Conservation (phyloP, 768 basidiomycete genomes). For the Psilocybe sp. region DNA sequence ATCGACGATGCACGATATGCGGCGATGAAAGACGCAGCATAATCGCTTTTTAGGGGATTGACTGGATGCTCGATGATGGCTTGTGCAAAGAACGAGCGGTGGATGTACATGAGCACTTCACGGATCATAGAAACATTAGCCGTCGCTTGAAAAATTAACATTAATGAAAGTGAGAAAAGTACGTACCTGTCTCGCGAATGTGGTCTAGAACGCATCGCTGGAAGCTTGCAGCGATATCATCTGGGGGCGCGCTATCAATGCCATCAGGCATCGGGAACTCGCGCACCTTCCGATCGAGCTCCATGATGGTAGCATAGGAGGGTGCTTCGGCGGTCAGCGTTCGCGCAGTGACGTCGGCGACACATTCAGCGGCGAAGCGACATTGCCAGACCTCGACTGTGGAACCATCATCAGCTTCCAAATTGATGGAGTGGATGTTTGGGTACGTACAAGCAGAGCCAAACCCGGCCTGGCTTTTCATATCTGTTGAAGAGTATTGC, state of each 20-base stretch:
- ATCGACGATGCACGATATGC: constrained; percentile 57
- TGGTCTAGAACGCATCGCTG: constrained; percentile 48
- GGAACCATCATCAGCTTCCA: not conserved
- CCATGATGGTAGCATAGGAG: constrained; percentile 61
- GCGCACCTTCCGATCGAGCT: constrained; percentile 64
- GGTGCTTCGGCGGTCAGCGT: constrained; percentile 66
- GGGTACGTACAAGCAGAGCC: constrained; percentile 29
- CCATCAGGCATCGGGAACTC: constrained; percentile 58
- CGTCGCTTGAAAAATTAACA: too few species aligned
- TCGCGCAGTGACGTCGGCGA: constrained; percentile 58
- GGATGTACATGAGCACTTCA: constrained; percentile 58
- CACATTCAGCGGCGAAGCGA: constrained; percentile 63
- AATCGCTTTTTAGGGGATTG: constrained; percentile 64
- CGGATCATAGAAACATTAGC: not conserved
- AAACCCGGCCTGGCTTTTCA: constrained; percentile 29
- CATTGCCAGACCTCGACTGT: constrained; percentile 61
- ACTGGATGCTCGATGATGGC: constrained; percentile 65
- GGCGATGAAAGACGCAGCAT: constrained; percentile 63
- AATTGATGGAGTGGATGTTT: not conserved
- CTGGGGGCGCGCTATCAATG: constrained; percentile 27
- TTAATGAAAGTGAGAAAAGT: not conserved
- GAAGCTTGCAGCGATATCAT: constrained; percentile 37
- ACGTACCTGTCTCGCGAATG: constrained; percentile 42
- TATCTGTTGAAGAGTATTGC: constrained; percentile 29
- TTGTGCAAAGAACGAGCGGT: constrained; percentile 68